Percentiles rank a stretch among this genome's conserved stretches.
Conservation (phyloP, 1,284 basidiomycete species). For the Apiotrichum gracile region DNA sequence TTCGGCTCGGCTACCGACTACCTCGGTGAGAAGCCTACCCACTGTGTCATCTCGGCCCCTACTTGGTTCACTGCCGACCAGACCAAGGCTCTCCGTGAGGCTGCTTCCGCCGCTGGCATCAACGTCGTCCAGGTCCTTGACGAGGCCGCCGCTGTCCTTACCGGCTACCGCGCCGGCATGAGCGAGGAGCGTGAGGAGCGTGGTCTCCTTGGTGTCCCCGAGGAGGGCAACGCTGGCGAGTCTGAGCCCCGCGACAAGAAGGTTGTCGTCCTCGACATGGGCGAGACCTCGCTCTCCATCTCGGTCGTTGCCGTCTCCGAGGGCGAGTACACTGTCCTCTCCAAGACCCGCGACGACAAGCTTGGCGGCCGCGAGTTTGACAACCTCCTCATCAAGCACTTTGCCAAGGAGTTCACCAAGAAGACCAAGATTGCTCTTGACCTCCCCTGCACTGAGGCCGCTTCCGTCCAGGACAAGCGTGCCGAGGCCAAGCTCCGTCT, state of each 20-base stretch:
- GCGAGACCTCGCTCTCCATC: constrained; percentile 54
- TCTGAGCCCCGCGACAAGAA: constrained; percentile 52
- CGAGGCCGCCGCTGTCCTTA: constrained; percentile 67
- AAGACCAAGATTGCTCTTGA: constrained; percentile 79
- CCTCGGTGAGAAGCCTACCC: constrained; percentile 69
- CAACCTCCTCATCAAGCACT: constrained; percentile 70
- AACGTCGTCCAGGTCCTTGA: constrained; percentile 78
- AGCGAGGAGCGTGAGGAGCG: constrained; percentile 44
- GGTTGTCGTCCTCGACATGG: constrained; percentile 56
- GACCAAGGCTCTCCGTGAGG: constrained; percentile 63
- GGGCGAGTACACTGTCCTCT: constrained; percentile 53
- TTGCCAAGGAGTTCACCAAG: constrained; percentile 95
- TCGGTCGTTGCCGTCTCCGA: constrained; percentile 52
- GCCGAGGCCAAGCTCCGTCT: constrained; percentile 90
- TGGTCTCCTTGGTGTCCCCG: constrained; percentile 43
- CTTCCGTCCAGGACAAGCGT: constrained; percentile 62
- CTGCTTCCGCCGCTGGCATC: constrained; percentile 75
- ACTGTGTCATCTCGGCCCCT: constrained; percentile 80
- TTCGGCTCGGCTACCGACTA: constrained; percentile 87
- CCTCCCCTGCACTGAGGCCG: constrained; percentile 54
- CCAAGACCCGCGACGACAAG: constrained; percentile 50
- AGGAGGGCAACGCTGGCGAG: constrained; percentile 48
- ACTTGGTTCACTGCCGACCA: constrained; percentile 66
- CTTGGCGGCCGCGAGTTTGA: constrained; percentile 54
- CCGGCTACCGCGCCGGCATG: constrained; percentile 47